Base-by-base conservation (phyloP, 208 protist genomes). In the Leishmania tropica region DNA sequence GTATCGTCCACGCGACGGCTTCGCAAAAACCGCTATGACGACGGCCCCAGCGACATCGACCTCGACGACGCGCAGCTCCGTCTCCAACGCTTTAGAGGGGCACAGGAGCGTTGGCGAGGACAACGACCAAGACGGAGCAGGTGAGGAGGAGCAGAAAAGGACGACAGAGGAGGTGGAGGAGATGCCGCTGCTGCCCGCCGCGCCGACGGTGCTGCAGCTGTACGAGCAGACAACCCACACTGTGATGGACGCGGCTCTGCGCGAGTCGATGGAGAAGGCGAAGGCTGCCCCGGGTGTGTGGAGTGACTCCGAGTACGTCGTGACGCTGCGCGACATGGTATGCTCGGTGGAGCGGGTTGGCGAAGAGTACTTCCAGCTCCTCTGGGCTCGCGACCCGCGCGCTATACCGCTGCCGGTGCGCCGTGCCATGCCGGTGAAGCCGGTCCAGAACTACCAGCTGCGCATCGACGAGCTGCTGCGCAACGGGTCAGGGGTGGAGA, bases 251-350 rank as follows among this genome's bases (percentile, higher is more conserved):
- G 73, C 78, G 8, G 62, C 86, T 62, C 81, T 96, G 51, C 73
- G 77, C 0, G 87, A 90, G 70, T 56, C 87, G 28, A 89, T 96
- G 48, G 83, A 88, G 58, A 84, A 78, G 47, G 85, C 80, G n/a
- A 86, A 81, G 72, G 94, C 91, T 6, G 67, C 83, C 35, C 91
- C 93, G 10, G 94, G 95, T 37, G 80, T 89, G 58, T 98, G 96
- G 95, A 96, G 95, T 75, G 89, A 91, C 51, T 77, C 88, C 6
- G 85, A 91, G 21, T 91, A 92, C 83, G 86, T 89, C 17, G 86
- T 92, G 62, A 98, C 96, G 40, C 81, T 98, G 79, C 87, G 90
- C 42, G 90, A 93, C 68, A 96, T 98, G 93, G 85, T 94, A 65
- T 96, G 92, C 78, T 79, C 56, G 11, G 85, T 94, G 42, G 86